phyloP scores from a whole-genome alignment of 768 basidiomycete species.

The Phanerodontia chrysosporium region DNA sequence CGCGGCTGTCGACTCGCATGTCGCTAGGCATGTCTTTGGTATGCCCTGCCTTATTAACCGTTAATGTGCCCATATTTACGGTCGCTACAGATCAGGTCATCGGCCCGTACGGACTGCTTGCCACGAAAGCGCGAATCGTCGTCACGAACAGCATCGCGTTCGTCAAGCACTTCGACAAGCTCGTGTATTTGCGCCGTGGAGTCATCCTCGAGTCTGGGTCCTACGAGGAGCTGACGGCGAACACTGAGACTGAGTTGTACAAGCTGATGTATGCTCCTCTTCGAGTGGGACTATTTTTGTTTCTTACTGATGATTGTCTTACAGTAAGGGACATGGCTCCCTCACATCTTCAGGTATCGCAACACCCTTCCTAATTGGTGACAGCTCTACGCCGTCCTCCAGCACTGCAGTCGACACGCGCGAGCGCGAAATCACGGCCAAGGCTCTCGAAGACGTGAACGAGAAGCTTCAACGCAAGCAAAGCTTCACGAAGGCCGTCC shows the following conservation, averaged over 20 bases:
- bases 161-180: slow-evolving; percentile 68
- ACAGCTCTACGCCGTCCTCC: slow-evolving; percentile 14
- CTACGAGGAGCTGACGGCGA: slow-evolving; percentile 54
- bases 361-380: slow-evolving; percentile 28
- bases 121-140: slow-evolving; percentile 77
- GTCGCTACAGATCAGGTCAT: slow-evolving; percentile 69
- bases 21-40: slow-evolving; percentile 85
- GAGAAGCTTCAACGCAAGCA: slow-evolving; percentile 56
- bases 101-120: slow-evolving; percentile 78
- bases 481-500: slow-evolving; percentile 54
- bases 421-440: slow-evolving; percentile 20
- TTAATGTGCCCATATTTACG: no score
- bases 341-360: slow-evolving; percentile 21
- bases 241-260: slow-evolving; percentile 60
- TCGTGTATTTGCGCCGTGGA: slow-evolving; percentile 74
- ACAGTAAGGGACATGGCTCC: slow-evolving; percentile 26
- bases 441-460: slow-evolving; percentile 30
- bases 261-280: slow-evolving; percentile 58
- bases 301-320: not conserved
- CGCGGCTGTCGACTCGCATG: slow-evolving; percentile 82
- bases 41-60: no score
- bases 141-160: slow-evolving; percentile 90
- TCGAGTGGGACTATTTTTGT: not conserved
- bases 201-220: slow-evolving; percentile 76
- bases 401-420: slow-evolving; percentile 16